Conservation (phyloP, 2,329 filamentous ascomycete species). For the Aureobasidium zeae region DNA sequence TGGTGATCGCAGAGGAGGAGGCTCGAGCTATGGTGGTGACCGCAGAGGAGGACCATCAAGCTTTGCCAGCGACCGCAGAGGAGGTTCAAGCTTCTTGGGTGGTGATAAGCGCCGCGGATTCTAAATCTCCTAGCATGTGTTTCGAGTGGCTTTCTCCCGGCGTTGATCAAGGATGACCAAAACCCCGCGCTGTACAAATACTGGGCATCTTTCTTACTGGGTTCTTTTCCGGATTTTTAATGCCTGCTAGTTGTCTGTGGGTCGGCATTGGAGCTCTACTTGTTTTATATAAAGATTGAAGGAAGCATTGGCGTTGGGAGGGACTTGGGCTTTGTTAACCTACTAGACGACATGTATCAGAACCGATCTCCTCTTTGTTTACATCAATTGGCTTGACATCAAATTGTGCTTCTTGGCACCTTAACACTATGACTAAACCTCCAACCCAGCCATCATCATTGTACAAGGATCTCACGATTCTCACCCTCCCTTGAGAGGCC, state of each 20-base stretch:
- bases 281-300: no score
- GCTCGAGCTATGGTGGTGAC: not conserved
- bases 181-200: slow-evolving; percentile 5
- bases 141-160: slow-evolving; percentile 4
- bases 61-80: slow-evolving; percentile 19
- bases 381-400: not conserved
- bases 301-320: slow-evolving; percentile 11
- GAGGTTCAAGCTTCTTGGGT: slow-evolving; percentile 13
- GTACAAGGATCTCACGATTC: no score
- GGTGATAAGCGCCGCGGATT: slow-evolving; percentile 8
- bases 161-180: slow-evolving; percentile 8
- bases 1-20: slow-evolving; percentile 9
- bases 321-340: slow-evolving; percentile 6
- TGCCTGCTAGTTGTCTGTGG: no score
- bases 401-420: no score
- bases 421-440: no score
- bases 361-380: slow-evolving; percentile 8
- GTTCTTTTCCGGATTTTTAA: not conserved
- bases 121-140: no score
- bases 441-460: no score
- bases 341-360: slow-evolving; percentile 8
- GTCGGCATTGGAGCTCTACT: no score
- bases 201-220: not conserved
- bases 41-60: slow-evolving; percentile 12
- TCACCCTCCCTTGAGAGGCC: no score